A percentile compares a stretch with the other conserved stretches of the same genome.
These are phyloP conservation scores for Salmacisia buchloeana DNA, from an alignment of 1,284 basidiomycete genomes.

Conservation along the genomic window DNA sequence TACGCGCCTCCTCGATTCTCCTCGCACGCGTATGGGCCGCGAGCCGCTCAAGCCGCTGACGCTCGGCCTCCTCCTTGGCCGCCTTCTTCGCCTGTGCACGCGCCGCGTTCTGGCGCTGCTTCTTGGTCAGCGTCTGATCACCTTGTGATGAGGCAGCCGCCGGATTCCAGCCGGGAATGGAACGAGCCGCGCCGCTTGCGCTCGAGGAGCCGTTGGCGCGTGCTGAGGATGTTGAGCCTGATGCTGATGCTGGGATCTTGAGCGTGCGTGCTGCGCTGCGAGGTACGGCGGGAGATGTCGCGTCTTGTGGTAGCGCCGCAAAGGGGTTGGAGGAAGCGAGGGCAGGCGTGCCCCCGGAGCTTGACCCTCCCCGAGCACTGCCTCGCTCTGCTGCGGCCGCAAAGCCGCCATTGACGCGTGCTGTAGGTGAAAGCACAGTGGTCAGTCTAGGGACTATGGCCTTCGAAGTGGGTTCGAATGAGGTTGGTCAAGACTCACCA, in stretches of 20 bases:
- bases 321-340: slow-evolving; percentile 30
- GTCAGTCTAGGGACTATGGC: no score
- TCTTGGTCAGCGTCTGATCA: slow-evolving; percentile 32
- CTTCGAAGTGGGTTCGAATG: no score
- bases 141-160: background rate
- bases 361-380: background rate
- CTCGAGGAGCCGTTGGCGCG: background rate
- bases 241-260: slow-evolving; percentile 14
- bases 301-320: slow-evolving; percentile 27
- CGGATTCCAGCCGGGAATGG: slow-evolving; percentile 1
- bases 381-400: background rate
- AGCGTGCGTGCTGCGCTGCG: slow-evolving; percentile 10
- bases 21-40: slow-evolving; percentile 26
- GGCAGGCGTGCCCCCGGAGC: background rate
- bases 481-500: background rate
- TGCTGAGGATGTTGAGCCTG: slow-evolving; percentile 7
- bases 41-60: slow-evolving; percentile 28
- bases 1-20: slow-evolving; percentile 23
- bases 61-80: slow-evolving; percentile 33
- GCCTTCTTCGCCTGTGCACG: slow-evolving; percentile 31
- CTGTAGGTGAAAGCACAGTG: no score
- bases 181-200: no score
- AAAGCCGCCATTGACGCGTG: background rate
- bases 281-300: background rate
- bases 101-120: slow-evolving; percentile 39